These are phyloP conservation scores for Penicillium decumbens DNA, from an alignment of 2,329 filamentous ascomycete species.

Conservation along the genomic window DNA sequence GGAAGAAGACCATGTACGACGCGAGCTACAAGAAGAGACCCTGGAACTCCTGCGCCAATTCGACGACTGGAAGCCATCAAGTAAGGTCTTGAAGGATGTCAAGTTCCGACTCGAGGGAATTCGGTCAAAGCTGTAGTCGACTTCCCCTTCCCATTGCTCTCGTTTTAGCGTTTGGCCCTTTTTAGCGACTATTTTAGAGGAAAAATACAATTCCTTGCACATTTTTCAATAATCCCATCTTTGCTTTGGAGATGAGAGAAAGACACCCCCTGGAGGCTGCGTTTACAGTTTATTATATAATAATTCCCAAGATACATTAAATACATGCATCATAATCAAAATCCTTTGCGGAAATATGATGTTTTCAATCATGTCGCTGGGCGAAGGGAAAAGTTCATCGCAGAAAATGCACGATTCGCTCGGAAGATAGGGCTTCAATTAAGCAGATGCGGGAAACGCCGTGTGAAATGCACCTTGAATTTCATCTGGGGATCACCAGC, in stretches of 20 bases:
- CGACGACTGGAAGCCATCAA: constrained; percentile 86
- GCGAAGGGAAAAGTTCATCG: constrained; percentile 2
- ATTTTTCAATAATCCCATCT: background rate
- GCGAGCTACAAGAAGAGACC: constrained; percentile 71
- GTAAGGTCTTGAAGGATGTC: constrained; percentile 90
- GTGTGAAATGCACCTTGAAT: constrained; percentile 42
- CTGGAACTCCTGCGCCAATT: constrained; percentile 77
- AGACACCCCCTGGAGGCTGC: background rate
- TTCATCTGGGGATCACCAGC: constrained; percentile 32
- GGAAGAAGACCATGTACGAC: constrained; percentile 86
- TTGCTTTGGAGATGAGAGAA: background rate
- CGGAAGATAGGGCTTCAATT: constrained; percentile 9
- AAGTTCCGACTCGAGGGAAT: constrained; percentile 92
- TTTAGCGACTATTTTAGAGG: constrained; percentile 9
- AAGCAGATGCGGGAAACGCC: constrained; percentile 31
- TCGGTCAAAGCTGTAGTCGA: constrained; percentile 66
- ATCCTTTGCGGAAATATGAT: background rate
- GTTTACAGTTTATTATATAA: constrained; percentile 1
- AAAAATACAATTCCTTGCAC: constrained; percentile 2
- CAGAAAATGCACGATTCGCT: constrained; percentile 6
- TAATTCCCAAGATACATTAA: constrained; percentile 1
- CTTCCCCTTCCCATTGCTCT: background rate
- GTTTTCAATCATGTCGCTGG: background rate
- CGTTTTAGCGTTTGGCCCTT: background rate
- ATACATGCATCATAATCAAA: background rate